Evolutionary conservation across 2,329 filamentous ascomycete genomes (phyloP).

Genomic region (Fusarium denticulatum): DNA sequence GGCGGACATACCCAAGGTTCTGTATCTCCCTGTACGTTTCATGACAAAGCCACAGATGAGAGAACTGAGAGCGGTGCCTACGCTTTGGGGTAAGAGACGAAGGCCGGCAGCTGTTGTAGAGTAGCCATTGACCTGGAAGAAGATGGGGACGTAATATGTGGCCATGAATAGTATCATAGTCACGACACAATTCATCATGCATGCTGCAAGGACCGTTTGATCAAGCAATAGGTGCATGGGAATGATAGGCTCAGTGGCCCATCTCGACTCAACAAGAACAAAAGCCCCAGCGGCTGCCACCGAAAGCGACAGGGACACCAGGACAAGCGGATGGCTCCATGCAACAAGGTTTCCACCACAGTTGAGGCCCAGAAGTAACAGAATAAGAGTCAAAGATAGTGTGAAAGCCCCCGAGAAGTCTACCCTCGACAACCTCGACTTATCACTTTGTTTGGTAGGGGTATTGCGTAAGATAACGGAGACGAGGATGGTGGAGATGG

Average conservation of each 20-base stretch:
- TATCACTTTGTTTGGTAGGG: rapidly evolving
- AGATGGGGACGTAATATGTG: background rate
- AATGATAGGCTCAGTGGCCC: background rate
- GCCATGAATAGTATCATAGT: background rate
- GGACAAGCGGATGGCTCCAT: background rate
- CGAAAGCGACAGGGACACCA: background rate
- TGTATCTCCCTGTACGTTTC: background rate
- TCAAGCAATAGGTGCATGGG: background rate
- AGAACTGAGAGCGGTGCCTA: background rate
- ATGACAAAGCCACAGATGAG: background rate
- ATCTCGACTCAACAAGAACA: background rate
- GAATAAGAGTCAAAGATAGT: background rate
- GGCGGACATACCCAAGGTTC: background rate
- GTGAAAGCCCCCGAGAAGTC: background rate
- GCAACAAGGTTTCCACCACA: background rate
- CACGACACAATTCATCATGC: background rate
- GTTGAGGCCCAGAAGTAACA: background rate
- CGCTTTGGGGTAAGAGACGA: background rate
- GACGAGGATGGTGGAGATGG: background rate
- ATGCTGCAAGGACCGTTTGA: background rate
- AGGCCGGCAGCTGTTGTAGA: background rate
- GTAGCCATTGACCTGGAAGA: background rate
- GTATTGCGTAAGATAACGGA: background rate
- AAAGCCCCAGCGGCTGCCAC: background rate
- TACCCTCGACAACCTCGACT: background rate